Conservation (phyloP, 768 basidiomycete genomes). For the Coprinopsis marcescibilis region DNA sequence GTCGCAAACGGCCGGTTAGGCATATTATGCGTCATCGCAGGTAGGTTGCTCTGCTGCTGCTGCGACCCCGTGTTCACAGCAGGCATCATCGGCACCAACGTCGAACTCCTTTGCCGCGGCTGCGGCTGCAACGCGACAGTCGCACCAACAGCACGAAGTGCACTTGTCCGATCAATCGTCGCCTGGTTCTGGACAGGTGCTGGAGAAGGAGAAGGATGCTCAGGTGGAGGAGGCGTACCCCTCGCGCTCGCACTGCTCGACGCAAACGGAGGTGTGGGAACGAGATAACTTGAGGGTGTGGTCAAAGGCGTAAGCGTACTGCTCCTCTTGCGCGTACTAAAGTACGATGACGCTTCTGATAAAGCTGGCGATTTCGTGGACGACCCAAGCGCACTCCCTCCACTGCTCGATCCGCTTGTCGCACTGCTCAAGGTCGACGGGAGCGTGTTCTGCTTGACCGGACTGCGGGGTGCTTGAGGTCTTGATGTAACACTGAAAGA, state of each 20-base stretch:
- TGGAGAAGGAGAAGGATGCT: not conserved
- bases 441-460: conserved; percentile 8
- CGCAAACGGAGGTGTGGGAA: conserved; percentile 15
- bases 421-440: conserved; percentile 3
- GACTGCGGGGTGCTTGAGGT: conserved; percentile 34
- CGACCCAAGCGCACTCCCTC: conserved; percentile 7
- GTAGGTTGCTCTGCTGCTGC: conserved; percentile 21
- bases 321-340: conserved; percentile 30
- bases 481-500: conserved; percentile 61
- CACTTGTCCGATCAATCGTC: conserved; percentile 10
- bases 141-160: conserved; percentile 14
- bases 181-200: conserved; percentile 4
- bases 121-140: conserved; percentile 5
- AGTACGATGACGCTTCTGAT: conserved; percentile 1
- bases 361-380: conserved; percentile 7
- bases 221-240: conserved; percentile 7
- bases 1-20: conserved; percentile 54
- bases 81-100: conserved; percentile 31
- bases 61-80: no score
- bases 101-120: conserved; percentile 34
- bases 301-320: conserved; percentile 27
- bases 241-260: conserved; percentile 10
- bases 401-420: conserved; percentile 7
- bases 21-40: conserved; percentile 19
- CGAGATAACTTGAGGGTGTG: conserved; percentile 15